phyloP scores from a whole-genome alignment of 768 basidiomycete genomes.

The Auricularia auricula-judae region DNA sequence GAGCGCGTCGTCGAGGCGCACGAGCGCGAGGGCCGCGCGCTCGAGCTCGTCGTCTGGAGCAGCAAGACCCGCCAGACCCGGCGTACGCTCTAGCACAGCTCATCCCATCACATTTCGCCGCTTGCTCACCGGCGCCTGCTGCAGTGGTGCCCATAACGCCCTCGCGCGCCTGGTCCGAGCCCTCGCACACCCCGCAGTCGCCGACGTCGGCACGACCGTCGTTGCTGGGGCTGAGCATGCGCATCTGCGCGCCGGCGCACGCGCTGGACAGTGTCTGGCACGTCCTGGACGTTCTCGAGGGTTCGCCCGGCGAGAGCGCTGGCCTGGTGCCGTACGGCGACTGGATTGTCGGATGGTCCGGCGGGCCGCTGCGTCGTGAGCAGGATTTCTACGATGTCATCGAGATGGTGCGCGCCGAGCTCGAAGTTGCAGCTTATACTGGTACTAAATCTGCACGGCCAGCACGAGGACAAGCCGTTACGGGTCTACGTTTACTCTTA shows the following conservation, averaged over 20 bases:
- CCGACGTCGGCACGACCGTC: constrained; percentile 48
- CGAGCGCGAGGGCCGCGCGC: constrained; percentile 19
- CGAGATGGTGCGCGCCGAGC: constrained; percentile 32
- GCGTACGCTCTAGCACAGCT: constrained; percentile 29
- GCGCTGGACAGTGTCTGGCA: constrained; percentile 96
- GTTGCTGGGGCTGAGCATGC: constrained; percentile 91
- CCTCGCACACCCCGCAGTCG: constrained; percentile 19
- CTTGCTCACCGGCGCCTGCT: no score
- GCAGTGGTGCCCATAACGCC: no score
- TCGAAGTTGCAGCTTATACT: no score
- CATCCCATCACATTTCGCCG: neutral
- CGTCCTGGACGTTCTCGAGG: constrained; percentile 92
- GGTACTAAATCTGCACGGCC: neutral
- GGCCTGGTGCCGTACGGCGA: constrained; percentile 87
- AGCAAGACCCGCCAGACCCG: constrained; percentile 64
- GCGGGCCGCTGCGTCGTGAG: constrained; percentile 82
- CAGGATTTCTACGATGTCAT: constrained; percentile 95
- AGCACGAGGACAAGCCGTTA: constrained; percentile 92
- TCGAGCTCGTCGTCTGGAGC: constrained; percentile 75
- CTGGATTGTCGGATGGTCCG: constrained; percentile 84
- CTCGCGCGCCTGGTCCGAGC: constrained; percentile 21
- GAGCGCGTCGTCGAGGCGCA: neutral
- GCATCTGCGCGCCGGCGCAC: constrained; percentile 81
- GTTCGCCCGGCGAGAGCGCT: constrained; percentile 93
- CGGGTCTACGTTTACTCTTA: constrained; percentile 94